Percentiles rank a stretch among this genome's conserved stretches.
Conservation (phyloP, 2,329 filamentous ascomycete species). For the Dactylellina leptospora region DNA sequence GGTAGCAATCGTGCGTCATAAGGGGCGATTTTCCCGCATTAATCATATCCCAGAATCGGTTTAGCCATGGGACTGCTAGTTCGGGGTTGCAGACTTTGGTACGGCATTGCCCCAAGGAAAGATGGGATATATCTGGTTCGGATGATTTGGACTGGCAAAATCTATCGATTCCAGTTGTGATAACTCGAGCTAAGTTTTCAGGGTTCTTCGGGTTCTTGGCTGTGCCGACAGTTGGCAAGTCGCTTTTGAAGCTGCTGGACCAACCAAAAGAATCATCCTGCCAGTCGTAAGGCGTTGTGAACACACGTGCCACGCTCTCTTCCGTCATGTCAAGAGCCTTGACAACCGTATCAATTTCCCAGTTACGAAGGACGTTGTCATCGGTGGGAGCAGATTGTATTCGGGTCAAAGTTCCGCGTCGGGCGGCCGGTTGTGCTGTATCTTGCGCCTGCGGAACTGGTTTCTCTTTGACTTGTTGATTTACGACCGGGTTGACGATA, state of each 20-base stretch:
- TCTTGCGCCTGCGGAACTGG: background rate
- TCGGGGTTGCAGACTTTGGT: slow-evolving; percentile 49
- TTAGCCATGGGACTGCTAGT: slow-evolving; percentile 32
- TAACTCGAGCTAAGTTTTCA: slow-evolving; percentile 39
- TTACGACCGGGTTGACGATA: slow-evolving; percentile 33
- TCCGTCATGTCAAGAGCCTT: slow-evolving; percentile 24
- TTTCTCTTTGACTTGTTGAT: slow-evolving; percentile 32
- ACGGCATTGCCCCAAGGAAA: slow-evolving; percentile 33
- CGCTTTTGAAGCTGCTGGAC: background rate
- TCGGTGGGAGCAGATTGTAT: slow-evolving; percentile 39
- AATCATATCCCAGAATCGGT: slow-evolving; percentile 52
- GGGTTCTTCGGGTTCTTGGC: slow-evolving; percentile 33
- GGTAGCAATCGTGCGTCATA: slow-evolving; percentile 55
- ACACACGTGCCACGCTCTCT: slow-evolving; percentile 22
- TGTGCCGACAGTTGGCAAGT: slow-evolving; percentile 10
- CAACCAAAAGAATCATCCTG: slow-evolving; percentile 2
- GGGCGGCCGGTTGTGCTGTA: slow-evolving; percentile 1
- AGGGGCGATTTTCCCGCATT: slow-evolving; percentile 18
- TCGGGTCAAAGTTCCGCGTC: slow-evolving; percentile 34
- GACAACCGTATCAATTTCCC: slow-evolving; percentile 35
- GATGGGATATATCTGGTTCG: slow-evolving; percentile 30
- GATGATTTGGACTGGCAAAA: slow-evolving; percentile 40
- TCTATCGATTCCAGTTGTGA: slow-evolving; percentile 40
- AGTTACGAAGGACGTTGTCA: slow-evolving; percentile 35
- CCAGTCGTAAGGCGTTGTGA: slow-evolving; percentile 43